Conservation (phyloP, 139 green algal species). For the Coelastrella sp. region DNA sequence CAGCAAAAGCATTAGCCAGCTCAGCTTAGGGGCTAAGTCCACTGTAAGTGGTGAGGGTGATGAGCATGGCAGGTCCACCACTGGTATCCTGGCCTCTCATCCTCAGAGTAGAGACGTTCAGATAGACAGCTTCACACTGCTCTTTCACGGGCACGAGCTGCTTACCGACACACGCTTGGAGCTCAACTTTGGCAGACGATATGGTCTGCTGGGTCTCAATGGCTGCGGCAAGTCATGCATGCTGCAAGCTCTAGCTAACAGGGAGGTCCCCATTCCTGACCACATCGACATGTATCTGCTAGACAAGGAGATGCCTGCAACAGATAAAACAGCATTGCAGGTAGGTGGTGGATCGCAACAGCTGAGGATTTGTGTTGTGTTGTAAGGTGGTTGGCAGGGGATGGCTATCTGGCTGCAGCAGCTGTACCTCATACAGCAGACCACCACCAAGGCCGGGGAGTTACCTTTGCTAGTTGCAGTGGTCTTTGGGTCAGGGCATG, state of each 20-base stretch:
- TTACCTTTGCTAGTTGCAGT: too few species aligned
- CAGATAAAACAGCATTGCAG: conserved; percentile 78
- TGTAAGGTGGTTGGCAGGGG: too few species aligned
- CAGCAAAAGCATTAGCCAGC: neutral
- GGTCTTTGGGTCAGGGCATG: too few species aligned
- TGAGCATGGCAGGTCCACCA: conserved; percentile 51
- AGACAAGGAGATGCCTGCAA: conserved; percentile 85
- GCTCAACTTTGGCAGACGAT: conserved; percentile 88
- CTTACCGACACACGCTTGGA: conserved; percentile 80
- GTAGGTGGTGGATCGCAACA: too few species aligned
- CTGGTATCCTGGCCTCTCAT: conserved; percentile 82
- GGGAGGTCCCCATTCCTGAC: conserved; percentile 91
- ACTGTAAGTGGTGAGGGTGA: neutral
- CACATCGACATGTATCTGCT: conserved; percentile 97
- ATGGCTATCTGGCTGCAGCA: too few species aligned
- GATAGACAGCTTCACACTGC: conserved; percentile 82
- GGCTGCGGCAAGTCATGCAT: conserved; percentile 87
- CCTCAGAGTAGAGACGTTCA: conserved; percentile 85
- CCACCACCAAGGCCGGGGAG: too few species aligned
- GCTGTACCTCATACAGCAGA: too few species aligned
- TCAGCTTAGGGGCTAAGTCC: neutral
- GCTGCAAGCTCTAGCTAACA: conserved; percentile 82
- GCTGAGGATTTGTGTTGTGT: too few species aligned
- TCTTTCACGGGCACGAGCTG: conserved; percentile 90
- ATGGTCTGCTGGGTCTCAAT: conserved; percentile 91